phyloP scores from a whole-genome alignment of 1,139 yeast species.

The Kurtzmaniella quercitrusa region DNA sequence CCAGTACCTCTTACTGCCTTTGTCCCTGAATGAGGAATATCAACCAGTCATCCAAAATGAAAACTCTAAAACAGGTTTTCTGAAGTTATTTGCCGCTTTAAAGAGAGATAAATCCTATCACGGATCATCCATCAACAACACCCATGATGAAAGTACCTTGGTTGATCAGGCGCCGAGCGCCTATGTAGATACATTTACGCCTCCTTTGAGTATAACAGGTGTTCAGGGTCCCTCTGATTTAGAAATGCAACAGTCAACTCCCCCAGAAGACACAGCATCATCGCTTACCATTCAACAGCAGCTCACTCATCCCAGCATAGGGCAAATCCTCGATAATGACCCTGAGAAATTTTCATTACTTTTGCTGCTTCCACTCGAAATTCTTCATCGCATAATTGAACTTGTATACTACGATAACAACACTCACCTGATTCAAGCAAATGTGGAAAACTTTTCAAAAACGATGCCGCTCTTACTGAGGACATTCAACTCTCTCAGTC shows the following conservation, averaged over 20 bases:
- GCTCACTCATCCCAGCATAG: not conserved
- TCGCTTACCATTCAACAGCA: not conserved
- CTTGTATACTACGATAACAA: slow-evolving; percentile 41
- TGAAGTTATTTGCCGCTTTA: slow-evolving; percentile 6
- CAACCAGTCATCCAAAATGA: slow-evolving; percentile 1
- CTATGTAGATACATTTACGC: not conserved
- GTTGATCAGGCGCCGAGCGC: not conserved
- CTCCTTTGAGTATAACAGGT: not conserved
- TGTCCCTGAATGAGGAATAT: slow-evolving; percentile 7
- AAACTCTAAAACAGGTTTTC: slow-evolving; percentile 4
- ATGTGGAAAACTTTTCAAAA: slow-evolving; percentile 39
- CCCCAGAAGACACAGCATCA: not conserved
- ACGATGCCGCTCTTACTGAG: slow-evolving; percentile 36
- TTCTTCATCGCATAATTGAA: slow-evolving; percentile 41
- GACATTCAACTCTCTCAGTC: slow-evolving; percentile 29
- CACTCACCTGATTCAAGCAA: slow-evolving; percentile 37
- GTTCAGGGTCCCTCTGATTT: not conserved
- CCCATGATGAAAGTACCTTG: not conserved
- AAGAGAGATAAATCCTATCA: not conserved
- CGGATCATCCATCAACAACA: not conserved
- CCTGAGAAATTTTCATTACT: slow-evolving; percentile 28
- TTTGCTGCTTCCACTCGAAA: slow-evolving; percentile 39
- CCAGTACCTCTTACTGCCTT: slow-evolving; percentile 8
- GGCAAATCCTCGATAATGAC: not conserved
- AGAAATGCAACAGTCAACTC: not conserved